Evolutionary conservation across 2,329 filamentous ascomycete species (phyloP).

Genomic region (Alternaria consortialis): DNA sequence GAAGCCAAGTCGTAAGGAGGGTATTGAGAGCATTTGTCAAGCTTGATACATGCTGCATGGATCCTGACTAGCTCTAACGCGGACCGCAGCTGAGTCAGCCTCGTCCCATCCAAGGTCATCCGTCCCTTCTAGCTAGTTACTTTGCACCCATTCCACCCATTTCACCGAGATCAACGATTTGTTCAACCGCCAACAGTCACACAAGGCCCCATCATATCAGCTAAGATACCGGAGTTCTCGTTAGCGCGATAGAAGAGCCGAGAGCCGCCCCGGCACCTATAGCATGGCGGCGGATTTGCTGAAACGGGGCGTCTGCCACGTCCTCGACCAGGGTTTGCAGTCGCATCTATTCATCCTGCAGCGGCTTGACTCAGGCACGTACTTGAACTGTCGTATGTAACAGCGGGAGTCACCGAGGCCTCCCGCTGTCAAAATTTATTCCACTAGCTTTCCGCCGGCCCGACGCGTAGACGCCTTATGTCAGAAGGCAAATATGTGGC

Average conservation of each 20-base stretch:
- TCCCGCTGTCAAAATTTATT: constrained; percentile 11
- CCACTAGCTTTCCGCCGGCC: background rate
- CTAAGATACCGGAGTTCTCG: background rate
- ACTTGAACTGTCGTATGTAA: background rate
- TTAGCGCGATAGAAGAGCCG: background rate
- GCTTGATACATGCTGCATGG: background rate
- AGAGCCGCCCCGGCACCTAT: background rate
- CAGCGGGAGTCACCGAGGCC: constrained; percentile 1
- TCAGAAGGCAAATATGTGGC: background rate
- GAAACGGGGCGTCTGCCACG: background rate
- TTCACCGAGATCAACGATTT: background rate
- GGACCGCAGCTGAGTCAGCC: background rate
- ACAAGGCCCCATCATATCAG: background rate
- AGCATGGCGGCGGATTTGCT: background rate
- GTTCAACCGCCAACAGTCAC: background rate
- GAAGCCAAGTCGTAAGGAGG: too few relatives aligned
- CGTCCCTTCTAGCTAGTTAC: background rate
- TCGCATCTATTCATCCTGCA: background rate
- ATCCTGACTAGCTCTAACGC: background rate
- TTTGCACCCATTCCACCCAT: background rate
- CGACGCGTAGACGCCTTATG: background rate
- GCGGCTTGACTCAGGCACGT: background rate
- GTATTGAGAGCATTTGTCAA: too few relatives aligned
- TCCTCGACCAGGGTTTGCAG: background rate
- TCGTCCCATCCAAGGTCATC: background rate